phyloP scores from a whole-genome alignment of 768 basidiomycete genomes.

The Tulasnella sp. region DNA sequence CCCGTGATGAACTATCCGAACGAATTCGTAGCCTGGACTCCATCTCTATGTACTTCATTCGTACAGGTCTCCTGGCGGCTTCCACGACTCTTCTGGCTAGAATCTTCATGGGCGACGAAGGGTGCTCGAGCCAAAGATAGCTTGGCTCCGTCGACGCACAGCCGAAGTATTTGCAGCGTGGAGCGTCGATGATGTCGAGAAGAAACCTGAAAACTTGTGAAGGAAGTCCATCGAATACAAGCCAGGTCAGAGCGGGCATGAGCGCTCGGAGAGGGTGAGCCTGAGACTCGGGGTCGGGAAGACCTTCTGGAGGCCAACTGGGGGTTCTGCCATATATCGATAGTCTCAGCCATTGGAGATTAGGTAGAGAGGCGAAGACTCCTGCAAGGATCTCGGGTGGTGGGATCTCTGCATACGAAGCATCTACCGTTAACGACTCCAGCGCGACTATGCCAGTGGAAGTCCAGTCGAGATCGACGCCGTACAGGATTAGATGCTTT shows the following conservation, averaged over 20 bases:
- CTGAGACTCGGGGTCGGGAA: neutral
- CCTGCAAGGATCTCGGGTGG: neutral
- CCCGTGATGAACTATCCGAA: neutral
- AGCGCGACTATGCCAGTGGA: neutral
- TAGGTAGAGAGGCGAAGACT: neutral
- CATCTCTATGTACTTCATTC: neutral
- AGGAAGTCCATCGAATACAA: neutral
- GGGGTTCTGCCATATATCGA: neutral
- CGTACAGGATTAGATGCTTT: neutral
- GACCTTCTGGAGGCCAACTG: neutral
- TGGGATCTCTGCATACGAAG: neutral
- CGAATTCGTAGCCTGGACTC: neutral
- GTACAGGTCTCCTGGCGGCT: neutral
- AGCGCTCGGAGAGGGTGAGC: neutral
- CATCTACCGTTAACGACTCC: conserved; percentile 1
- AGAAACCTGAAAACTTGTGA: neutral
- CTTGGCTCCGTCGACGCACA: neutral
- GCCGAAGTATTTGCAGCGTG: neutral
- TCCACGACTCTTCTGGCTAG: neutral
- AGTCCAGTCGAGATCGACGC: neutral
- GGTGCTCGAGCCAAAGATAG: neutral
- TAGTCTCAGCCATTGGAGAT: neutral
- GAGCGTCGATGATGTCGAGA: neutral
- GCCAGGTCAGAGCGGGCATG: neutral
- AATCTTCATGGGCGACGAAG: neutral